Percentiles rank a stretch among this genome's conserved stretches.
Evolutionary conservation across 2,329 filamentous ascomycete genomes (phyloP).

Genomic region (Sclerotiophoma versabilis): DNA sequence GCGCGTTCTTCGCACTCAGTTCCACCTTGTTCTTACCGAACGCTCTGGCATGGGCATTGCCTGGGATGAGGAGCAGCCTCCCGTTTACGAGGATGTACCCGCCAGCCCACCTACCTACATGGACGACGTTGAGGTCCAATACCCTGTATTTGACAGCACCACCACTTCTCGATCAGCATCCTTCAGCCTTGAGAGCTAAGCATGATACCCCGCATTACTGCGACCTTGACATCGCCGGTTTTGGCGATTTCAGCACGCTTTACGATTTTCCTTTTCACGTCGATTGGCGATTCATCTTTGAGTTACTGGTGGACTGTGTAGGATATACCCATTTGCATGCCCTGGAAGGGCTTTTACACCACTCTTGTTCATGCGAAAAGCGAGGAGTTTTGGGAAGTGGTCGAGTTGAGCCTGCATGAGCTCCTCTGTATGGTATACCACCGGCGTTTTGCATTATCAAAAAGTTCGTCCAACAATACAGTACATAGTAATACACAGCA

Average conservation of each 20-base stretch:
- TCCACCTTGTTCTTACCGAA: constrained; percentile 82
- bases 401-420: constrained; percentile 21
- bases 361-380: constrained; percentile 8
- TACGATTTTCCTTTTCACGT: constrained; percentile 32
- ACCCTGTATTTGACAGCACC: constrained; percentile 49
- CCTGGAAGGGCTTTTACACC: background rate
- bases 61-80: constrained; percentile 96
- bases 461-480: constrained; percentile 1
- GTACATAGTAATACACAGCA: constrained; percentile 9
- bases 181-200: constrained; percentile 30
- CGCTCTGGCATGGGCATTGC: constrained; percentile 86
- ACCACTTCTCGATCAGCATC: constrained; percentile 31
- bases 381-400: constrained; percentile 16
- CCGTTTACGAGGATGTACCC: constrained; percentile 92
- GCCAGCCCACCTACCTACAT: constrained; percentile 74
- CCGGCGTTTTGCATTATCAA: constrained; percentile 15
- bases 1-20: constrained; percentile 90
- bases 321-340: constrained; percentile 36
- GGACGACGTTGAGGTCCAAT: constrained; percentile 36
- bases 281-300: constrained; percentile 23
- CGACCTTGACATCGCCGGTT: constrained; percentile 1
- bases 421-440: constrained; percentile 21
- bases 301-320: constrained; percentile 30
- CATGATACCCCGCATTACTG: constrained; percentile 9
- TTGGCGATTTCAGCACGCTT: constrained; percentile 16